These are phyloP conservation scores for Nakazawaea molendinolei DNA, from an alignment of 805 yeast species.

Conservation along the genomic window DNA sequence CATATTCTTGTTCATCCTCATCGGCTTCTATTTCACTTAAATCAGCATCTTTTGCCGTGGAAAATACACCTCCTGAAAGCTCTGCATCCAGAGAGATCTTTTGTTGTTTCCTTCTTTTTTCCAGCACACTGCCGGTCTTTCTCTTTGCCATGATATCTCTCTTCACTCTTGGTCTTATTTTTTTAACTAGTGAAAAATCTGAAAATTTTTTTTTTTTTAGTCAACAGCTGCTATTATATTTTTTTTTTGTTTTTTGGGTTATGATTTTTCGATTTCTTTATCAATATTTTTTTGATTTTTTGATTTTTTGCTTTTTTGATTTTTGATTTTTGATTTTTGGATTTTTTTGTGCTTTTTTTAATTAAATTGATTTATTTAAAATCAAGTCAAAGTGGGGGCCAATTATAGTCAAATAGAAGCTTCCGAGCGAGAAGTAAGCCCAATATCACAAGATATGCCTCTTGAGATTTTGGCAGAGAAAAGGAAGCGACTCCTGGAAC, in stretches of 20 bases:
- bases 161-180: background rate
- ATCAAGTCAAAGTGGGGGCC: no score
- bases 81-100: constrained; percentile 35
- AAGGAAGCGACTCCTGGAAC: constrained; percentile 1
- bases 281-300: background rate
- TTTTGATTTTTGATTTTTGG: no score
- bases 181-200: background rate
- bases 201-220: background rate
- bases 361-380: no score
- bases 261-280: background rate
- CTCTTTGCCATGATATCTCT: constrained; percentile 8
- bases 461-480: constrained; percentile 20
- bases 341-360: no score
- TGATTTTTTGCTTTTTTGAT: no score
- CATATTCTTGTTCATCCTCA: constrained; percentile 58
- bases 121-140: constrained; percentile 14
- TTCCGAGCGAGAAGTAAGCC: no score
- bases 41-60: constrained; percentile 13
- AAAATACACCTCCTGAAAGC: constrained; percentile 31
- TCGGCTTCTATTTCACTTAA: constrained; percentile 15
- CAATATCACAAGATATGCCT: constrained; percentile 1
- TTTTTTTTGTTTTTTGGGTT: constrained; percentile 1
- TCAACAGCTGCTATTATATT: no score
- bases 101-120: constrained; percentile 29
- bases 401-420: no score